These are phyloP conservation scores for Calonectria naviculata DNA, from an alignment of 2,329 filamentous ascomycete genomes.

Conservation along the genomic window DNA sequence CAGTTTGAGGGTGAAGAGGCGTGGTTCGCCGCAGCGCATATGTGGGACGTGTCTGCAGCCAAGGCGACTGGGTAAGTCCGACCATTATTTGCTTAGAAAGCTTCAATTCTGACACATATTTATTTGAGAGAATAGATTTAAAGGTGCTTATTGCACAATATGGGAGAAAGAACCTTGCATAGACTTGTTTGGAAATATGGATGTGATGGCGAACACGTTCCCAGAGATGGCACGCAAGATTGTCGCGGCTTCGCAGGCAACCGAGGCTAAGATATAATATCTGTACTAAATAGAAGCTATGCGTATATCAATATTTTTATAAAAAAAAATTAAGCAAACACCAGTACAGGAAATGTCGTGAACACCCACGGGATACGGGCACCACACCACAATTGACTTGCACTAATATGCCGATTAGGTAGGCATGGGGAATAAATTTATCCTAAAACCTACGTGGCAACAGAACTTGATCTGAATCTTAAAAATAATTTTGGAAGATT, in stretches of 20 bases:
- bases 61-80: slow-evolving; percentile 52
- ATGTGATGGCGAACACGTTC: slow-evolving; percentile 59
- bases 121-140: slow-evolving; percentile 44
- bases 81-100: background rate
- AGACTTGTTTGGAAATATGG: slow-evolving; percentile 64
- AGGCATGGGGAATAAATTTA: too few species aligned
- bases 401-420: too few species aligned
- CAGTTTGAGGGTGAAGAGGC: slow-evolving; percentile 52
- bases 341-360: too few species aligned
- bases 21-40: slow-evolving; percentile 70
- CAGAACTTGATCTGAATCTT: too few species aligned
- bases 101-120: too few species aligned
- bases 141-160: slow-evolving; percentile 63
- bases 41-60: slow-evolving; percentile 69
- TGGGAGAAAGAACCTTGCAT: slow-evolving; percentile 62
- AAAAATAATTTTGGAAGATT: too few species aligned
- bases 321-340: too few species aligned
- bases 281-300: too few species aligned
- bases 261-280: background rate
- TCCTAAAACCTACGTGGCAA: too few species aligned
- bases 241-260: slow-evolving; percentile 34
- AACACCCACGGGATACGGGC: too few species aligned
- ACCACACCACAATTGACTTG: too few species aligned
- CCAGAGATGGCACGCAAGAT: slow-evolving; percentile 59
- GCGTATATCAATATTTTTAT: too few species aligned